Base-by-base conservation (phyloP, 139 green algal genomes). In the Dunaliella primolecta region DNA sequence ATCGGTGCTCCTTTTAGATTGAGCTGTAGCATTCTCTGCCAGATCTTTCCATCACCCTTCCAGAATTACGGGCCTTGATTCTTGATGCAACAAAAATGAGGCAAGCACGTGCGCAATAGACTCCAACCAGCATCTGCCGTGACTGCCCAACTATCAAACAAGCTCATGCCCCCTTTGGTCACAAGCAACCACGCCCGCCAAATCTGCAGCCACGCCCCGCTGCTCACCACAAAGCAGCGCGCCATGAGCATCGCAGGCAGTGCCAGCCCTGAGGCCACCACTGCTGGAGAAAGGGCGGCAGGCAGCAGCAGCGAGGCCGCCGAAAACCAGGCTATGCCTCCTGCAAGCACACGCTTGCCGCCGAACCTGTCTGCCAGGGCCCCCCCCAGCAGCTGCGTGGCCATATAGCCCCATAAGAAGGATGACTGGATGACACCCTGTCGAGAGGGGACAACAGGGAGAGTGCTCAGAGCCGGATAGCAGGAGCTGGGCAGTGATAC, bases 331-430 rank as follows among this genome's bases (percentile, higher is more conserved):
- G 88, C 75, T 3, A 99, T 91, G 35, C 93, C 95, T 15, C 56
- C 88, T 25, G 89, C 95, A 85, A 99, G 94, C 2, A 99, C 96
- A 2, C 86, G 74, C 38, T 94, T 93, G 75, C 95, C 96, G 30
- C 96, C 96, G 74, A 89, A 92, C 46, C 89, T 94, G 87, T 98
- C 96, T 2, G 97, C 97, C 27, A 98, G 88, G 0, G 89, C 81
- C 23, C 97, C 97, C 0, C 96, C 96, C 46, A 96, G 72, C 15
- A 99, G 88, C 85, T 97, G 93, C 20, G 95, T 98, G 55, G 93
- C 91, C 77, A 94, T 93, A 89, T 99, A 99, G 36, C 96, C 96
- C 93, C 92, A 98, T 34, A 99, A 88, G 87, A 99, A 99, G 1
- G 95, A 94, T 0, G 90, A 95, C 88, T 97, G 94, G 31, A 99